phyloP scores from a whole-genome alignment of 306 rosid species.

The Spatholobus suberectus region DNA sequence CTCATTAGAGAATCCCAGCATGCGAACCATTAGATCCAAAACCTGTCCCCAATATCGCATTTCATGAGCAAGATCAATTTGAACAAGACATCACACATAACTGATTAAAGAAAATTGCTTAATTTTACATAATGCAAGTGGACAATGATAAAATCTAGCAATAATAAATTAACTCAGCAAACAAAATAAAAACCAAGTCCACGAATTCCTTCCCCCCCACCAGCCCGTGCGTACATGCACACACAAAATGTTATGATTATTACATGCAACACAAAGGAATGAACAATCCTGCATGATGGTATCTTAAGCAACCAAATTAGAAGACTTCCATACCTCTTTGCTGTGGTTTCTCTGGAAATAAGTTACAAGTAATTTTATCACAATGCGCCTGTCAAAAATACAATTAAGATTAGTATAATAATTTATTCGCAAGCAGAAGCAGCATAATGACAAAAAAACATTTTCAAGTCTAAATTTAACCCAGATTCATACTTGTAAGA shows the following conservation, averaged over 20 bases:
- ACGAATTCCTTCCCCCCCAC: neutral
- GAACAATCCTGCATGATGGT: conserved; percentile 5
- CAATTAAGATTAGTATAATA: conserved; percentile 35
- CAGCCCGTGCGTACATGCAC: neutral
- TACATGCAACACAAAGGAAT: neutral
- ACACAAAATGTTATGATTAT: neutral
- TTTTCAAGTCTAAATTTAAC: neutral
- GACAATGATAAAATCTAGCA: neutral
- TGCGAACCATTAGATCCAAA: conserved; percentile 95
- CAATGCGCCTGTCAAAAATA: conserved; percentile 87
- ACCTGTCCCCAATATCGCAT: conserved; percentile 58
- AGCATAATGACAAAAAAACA: conserved; percentile 8
- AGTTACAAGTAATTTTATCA: conserved; percentile 86
- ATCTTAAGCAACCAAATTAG: conserved; percentile 22
- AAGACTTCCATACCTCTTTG: conserved; percentile 75
- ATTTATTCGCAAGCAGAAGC: conserved; percentile 18
- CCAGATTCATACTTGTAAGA: conserved; percentile 14
- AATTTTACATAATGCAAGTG: conserved; percentile 18
- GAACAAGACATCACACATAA: neutral
- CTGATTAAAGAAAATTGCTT: neutral
- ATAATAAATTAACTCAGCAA: neutral
- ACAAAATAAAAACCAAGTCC: conserved; percentile 6
- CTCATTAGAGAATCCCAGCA: conserved; percentile 94
- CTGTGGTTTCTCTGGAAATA: conserved; percentile 95
- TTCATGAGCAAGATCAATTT: conserved; percentile 32